A percentile compares a stretch with the other conserved stretches of the same genome.
These are phyloP conservation scores for Anastatica hierochuntica DNA, from an alignment of 345 rosid genomes.

Conservation along the genomic window DNA sequence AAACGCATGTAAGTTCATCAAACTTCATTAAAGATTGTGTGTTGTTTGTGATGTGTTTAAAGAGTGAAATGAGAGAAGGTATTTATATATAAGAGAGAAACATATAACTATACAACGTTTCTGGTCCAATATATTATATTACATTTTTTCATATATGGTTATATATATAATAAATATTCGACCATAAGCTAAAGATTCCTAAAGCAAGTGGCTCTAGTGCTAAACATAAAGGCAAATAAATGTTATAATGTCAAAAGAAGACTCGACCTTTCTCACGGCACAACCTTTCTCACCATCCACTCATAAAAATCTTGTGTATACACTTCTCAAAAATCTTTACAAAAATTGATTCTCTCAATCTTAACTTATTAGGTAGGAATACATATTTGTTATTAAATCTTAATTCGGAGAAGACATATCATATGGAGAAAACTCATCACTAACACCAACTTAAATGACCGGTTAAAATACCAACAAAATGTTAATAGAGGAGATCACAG, in stretches of 20 bases:
- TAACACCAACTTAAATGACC: too few relatives aligned
- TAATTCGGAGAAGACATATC: too few relatives aligned
- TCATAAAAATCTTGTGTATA: slow-evolving; percentile 13
- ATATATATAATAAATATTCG: slow-evolving; percentile 17
- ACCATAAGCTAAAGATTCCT: slow-evolving; percentile 14
- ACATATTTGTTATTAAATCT: not conserved
- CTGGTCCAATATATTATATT: slow-evolving; percentile 9
- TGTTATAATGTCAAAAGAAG: slow-evolving; percentile 27
- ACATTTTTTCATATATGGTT: too few relatives aligned
- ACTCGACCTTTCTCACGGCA: slow-evolving; percentile 15
- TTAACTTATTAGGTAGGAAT: not conserved
- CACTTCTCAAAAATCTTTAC: slow-evolving; percentile 10
- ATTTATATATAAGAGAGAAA: slow-evolving; percentile 25
- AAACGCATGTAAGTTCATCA: not conserved
- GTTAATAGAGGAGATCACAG: too few relatives aligned
- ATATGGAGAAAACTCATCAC: too few relatives aligned
- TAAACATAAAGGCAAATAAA: slow-evolving; percentile 14
- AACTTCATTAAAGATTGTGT: too few relatives aligned
- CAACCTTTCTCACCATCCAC: slow-evolving; percentile 23
- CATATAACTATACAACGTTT: slow-evolving; percentile 1
- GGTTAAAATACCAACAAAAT: too few relatives aligned
- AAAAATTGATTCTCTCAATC: not conserved
- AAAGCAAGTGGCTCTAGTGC: slow-evolving; percentile 31
- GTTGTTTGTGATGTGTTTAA: slow-evolving; percentile 12
- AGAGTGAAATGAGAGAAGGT: slow-evolving; percentile 2